phyloP scores from a whole-genome alignment of 1,284 basidiomycete species.

The Pisolithus thermaeus region DNA sequence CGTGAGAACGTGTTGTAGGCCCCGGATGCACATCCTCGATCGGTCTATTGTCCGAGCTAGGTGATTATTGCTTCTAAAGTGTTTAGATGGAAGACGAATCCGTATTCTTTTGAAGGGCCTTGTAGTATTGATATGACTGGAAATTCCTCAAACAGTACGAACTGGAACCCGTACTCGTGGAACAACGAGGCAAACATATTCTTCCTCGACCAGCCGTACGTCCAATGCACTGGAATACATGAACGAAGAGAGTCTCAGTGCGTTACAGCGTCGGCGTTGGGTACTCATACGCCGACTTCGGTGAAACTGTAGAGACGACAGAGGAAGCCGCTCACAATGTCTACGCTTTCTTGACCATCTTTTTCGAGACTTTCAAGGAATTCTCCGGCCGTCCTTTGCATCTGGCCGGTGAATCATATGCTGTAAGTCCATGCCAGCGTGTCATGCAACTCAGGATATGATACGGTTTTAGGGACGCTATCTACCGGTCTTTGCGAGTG shows the following conservation, averaged over 20 bases:
- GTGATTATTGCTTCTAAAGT: constrained; percentile 24
- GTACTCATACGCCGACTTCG: constrained; percentile 46
- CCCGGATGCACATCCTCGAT: constrained; percentile 61
- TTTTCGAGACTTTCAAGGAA: constrained; percentile 70
- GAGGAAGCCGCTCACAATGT: constrained; percentile 71
- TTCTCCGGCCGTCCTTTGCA: constrained; percentile 61
- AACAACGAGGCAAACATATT: constrained; percentile 65
- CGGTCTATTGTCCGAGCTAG: constrained; percentile 66
- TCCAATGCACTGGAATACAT: constrained; percentile 32
- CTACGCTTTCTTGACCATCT: constrained; percentile 66
- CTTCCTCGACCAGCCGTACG: constrained; percentile 68
- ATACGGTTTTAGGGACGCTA: constrained; percentile 55
- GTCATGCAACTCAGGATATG: background rate
- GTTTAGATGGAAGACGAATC: constrained; percentile 5
- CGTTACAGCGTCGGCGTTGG: constrained; percentile 38
- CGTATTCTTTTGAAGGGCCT: constrained; percentile 38
- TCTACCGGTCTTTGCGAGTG: constrained; percentile 75
- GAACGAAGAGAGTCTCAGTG: constrained; percentile 15
- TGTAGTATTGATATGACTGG: constrained; percentile 50
- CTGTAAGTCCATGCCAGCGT: constrained; percentile 31
- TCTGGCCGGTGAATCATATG: constrained; percentile 68
- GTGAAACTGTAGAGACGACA: constrained; percentile 52
- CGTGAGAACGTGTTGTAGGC: constrained; percentile 29
- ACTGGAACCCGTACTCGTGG: constrained; percentile 65
- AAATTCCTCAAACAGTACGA: constrained; percentile 42